These are phyloP conservation scores for Bremia lactucae DNA, from an alignment of 352 stramenopile genomes.

Conservation along the genomic window DNA sequence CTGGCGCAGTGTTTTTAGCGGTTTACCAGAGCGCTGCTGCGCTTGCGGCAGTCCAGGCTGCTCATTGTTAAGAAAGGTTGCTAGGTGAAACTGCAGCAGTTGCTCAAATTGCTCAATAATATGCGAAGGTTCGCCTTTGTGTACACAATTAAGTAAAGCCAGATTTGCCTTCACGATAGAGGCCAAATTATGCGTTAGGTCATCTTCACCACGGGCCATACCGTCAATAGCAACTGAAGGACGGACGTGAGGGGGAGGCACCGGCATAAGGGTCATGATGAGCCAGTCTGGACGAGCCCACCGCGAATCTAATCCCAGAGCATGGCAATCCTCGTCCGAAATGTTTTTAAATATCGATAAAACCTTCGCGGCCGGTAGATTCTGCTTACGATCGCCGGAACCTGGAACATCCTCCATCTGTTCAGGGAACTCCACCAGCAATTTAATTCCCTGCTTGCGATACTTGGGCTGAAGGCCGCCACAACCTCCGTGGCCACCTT, in stretches of 20 bases:
- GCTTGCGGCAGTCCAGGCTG: conserved; percentile 91
- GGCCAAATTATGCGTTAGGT: conserved; percentile 96
- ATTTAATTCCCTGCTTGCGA: conserved; percentile 89
- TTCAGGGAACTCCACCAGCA: conserved; percentile 93
- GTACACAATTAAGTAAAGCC: conserved; percentile 89
- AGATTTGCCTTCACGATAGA: conserved; percentile 99
- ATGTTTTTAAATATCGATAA: conserved; percentile 97
- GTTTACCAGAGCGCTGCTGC: conserved; percentile 93
- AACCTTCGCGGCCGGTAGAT: conserved; percentile 89
- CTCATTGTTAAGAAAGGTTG: conserved; percentile 97
- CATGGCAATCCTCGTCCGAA: conserved; percentile 91
- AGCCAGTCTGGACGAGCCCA: conserved; percentile 97
- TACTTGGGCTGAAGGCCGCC: conserved; percentile 91
- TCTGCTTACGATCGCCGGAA: conserved; percentile 94
- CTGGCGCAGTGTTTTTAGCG: conserved; percentile 96
- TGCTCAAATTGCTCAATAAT: conserved; percentile 93
- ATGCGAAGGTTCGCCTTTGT: conserved; percentile 91
- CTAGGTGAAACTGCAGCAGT: conserved; percentile 77
- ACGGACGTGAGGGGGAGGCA: conserved; percentile 96
- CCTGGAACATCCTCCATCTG: conserved; percentile 91
- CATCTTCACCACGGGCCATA: conserved; percentile 92
- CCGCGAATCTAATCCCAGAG: conserved; percentile 91
- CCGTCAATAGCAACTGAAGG: conserved; percentile 93
- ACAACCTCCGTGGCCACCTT: conserved; percentile 74
- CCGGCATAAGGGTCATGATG: conserved; percentile 96